Percentiles rank a stretch among this genome's conserved stretches.
Evolutionary conservation across 176 grass and related monocot genomes (phyloP).

Genomic region (Eleusine indica): DNA sequence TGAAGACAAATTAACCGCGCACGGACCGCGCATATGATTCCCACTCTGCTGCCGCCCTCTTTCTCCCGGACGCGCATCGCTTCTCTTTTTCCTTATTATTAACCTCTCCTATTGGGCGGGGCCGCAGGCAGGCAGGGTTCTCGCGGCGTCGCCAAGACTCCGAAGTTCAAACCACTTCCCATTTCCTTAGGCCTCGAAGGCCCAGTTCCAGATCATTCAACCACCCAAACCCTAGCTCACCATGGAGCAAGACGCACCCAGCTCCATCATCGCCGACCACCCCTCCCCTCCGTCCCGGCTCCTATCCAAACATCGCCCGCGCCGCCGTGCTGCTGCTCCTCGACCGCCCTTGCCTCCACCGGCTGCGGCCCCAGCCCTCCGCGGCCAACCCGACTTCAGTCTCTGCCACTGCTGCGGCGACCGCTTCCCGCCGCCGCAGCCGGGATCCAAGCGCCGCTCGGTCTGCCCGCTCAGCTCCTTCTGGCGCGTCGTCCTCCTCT

Average conservation of each 20-base stretch:
- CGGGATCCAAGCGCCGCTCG: constrained; percentile 40
- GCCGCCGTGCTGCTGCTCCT: constrained; percentile 24
- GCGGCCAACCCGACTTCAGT: constrained; percentile 49
- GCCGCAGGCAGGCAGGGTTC: no score
- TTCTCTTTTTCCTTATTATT: no score
- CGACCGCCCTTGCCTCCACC: constrained; percentile 27
- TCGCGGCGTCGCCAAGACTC: no score
- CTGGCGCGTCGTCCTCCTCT: constrained; percentile 85
- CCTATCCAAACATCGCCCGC: constrained; percentile 50
- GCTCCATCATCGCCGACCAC: constrained; percentile 13
- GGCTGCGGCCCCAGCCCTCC: constrained; percentile 3
- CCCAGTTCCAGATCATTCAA: no score
- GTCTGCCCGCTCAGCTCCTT: constrained; percentile 63
- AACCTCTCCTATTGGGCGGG: no score
- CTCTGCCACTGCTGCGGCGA: constrained; percentile 63
- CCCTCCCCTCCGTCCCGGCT: constrained; percentile 44
- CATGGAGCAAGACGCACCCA: constrained; percentile 37
- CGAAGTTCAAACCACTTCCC: not conserved
- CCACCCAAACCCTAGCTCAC: constrained; percentile 37
- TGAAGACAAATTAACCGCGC: no score
- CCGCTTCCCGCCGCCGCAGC: constrained; percentile 43
- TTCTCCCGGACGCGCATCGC: no score
- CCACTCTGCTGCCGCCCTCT: no score
- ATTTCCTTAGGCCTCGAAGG: not conserved
- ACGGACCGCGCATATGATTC: no score